Conservation (phyloP, 768 basidiomycete genomes). For the Vishniacozyma victoriae region DNA sequence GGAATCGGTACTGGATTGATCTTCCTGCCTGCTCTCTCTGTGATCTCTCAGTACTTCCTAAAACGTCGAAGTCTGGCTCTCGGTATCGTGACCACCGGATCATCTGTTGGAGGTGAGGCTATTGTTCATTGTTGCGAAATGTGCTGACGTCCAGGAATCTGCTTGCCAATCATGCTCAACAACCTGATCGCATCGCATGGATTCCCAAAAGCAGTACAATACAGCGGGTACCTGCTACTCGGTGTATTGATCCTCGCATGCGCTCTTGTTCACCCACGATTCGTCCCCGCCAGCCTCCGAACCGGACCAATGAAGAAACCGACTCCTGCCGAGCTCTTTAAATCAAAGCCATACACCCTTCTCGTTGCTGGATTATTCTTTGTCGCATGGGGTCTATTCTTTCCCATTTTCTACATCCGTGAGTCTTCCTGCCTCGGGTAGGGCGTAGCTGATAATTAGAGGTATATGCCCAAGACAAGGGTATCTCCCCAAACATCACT, state of each 20-base stretch:
- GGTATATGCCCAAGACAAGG: too few relatives aligned
- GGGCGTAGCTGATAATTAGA: too few relatives aligned
- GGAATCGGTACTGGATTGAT: conserved; percentile 55
- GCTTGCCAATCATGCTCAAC: conserved; percentile 48
- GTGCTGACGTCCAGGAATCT: conserved; percentile 23
- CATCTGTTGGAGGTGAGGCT: conserved; percentile 38
- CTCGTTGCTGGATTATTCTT: conserved; percentile 14
- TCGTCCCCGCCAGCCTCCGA: neutral
- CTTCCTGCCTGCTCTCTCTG: conserved; percentile 54
- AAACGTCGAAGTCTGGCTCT: conserved; percentile 50
- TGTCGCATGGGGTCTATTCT: conserved; percentile 21
- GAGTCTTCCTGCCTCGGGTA: neutral
- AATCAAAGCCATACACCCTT: conserved; percentile 11
- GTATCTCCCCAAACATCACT: neutral
- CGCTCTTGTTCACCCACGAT: conserved; percentile 6
- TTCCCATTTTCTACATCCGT: conserved; percentile 27
- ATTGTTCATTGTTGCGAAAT: neutral
- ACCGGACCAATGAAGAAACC: conserved; percentile 8
- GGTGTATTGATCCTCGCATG: conserved; percentile 17
- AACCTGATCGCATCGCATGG: conserved; percentile 23
- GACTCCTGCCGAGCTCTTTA: conserved; percentile 13
- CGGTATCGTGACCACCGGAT: conserved; percentile 50
- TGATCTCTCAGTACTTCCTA: conserved; percentile 53
- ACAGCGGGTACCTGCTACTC: conserved; percentile 19
- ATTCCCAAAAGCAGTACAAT: conserved; percentile 24